A percentile compares a stretch with the other conserved stretches of the same genome.
phyloP scores from a whole-genome alignment of 163 green algal genomes.

The Scenedesmus sp. region DNA sequence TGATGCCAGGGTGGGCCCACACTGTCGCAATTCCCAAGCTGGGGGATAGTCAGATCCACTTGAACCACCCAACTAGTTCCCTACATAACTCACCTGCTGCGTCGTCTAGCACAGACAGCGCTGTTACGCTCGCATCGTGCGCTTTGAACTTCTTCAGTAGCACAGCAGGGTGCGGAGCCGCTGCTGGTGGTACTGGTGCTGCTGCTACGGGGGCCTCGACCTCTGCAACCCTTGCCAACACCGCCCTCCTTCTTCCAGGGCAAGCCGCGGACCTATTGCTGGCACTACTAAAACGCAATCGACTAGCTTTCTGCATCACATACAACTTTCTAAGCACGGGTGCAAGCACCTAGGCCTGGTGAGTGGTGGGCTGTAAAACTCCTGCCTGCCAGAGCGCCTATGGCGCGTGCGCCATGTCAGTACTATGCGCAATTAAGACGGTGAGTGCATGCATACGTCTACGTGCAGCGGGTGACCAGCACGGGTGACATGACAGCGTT shows the following conservation, averaged over 20 bases:
- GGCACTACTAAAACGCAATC: not conserved
- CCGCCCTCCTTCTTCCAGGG: not conserved
- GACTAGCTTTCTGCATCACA: conserved; percentile 19
- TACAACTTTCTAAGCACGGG: not conserved
- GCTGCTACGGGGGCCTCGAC: not conserved
- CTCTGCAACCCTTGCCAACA: conserved; percentile 9
- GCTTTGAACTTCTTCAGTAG: conserved; percentile 46
- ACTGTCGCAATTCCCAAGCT: not conserved
- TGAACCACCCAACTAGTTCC: not conserved
- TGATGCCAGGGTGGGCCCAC: not conserved
- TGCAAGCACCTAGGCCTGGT: not conserved
- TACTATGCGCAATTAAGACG: not conserved
- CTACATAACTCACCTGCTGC: conserved; percentile 4
- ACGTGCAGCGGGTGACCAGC: not conserved
- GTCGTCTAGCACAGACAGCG: conserved; percentile 30
- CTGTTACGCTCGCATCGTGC: conserved; percentile 19
- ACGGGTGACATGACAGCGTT: not conserved
- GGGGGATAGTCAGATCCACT: conserved; percentile 10
- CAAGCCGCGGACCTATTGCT: not conserved
- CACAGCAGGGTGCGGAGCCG: not conserved
- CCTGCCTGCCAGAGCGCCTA: not conserved
- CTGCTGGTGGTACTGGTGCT: conserved; percentile 25
- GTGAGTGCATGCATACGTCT: not conserved
- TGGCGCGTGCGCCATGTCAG: not conserved
- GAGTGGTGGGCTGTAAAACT: conserved; percentile 10